A percentile compares a stretch with the other conserved stretches of the same genome.
Evolutionary conservation across 768 basidiomycete species (phyloP).

Genomic region (Lactarius tabidus): DNA sequence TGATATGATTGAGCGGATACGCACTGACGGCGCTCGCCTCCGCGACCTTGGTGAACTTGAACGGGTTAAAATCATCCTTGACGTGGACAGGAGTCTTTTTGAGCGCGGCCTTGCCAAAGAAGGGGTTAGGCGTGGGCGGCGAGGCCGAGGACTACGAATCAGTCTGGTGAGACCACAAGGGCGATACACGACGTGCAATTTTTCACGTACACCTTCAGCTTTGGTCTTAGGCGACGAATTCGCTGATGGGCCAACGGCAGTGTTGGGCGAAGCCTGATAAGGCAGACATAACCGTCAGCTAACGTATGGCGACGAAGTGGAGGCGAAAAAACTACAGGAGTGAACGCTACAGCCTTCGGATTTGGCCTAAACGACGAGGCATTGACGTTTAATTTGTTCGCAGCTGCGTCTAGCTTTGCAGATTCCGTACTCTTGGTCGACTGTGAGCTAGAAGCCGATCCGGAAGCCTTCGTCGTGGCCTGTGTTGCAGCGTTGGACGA

Average conservation of each 20-base stretch:
- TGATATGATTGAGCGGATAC: slow-evolving; percentile 33
- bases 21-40: slow-evolving; percentile 71
- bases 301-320: not conserved
- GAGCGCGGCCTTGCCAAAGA: slow-evolving; percentile 78
- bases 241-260: slow-evolving; percentile 26
- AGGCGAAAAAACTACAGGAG: slow-evolving; percentile 46
- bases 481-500: slow-evolving; percentile 34
- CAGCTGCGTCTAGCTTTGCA: slow-evolving; percentile 50
- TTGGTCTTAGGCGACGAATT: slow-evolving; percentile 31
- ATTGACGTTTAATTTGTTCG: slow-evolving; percentile 75
- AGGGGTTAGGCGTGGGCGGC: slow-evolving; percentile 68
- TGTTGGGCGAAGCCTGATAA: slow-evolving; percentile 32
- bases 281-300: slow-evolving; percentile 13
- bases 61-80: slow-evolving; percentile 97
- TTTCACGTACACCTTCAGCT: slow-evolving; percentile 17
- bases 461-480: slow-evolving; percentile 30
- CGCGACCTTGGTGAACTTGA: slow-evolving; percentile 79
- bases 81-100: slow-evolving; percentile 82
- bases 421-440: slow-evolving; percentile 27
- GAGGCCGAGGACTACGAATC: slow-evolving; percentile 20
- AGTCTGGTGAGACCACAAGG: slow-evolving; percentile 1
- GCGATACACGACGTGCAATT: not conserved
- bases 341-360: slow-evolving; percentile 72
- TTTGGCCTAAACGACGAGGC: slow-evolving; percentile 91
- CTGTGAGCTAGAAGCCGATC: slow-evolving; percentile 26